Evolutionary conservation across 805 yeast genomes (phyloP).

Genomic region (Trichomonascus vanleenenianus): DNA sequence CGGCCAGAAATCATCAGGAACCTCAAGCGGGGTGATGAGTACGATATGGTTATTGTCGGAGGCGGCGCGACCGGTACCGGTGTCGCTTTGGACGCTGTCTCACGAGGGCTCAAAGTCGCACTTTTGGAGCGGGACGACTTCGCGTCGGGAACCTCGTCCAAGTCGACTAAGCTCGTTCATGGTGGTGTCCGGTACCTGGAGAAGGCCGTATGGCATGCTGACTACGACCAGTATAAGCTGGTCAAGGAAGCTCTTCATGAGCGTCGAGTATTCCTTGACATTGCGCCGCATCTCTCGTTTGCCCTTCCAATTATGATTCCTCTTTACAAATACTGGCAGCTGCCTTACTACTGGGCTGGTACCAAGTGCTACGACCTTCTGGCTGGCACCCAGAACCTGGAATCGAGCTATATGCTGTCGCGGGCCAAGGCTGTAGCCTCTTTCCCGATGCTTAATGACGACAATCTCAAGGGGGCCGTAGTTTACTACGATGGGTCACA

Average conservation of each 20-base stretch:
- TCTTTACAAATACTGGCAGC: constrained; percentile 93
- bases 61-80: constrained; percentile 98
- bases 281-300: constrained; percentile 86
- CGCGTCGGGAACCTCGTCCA: constrained; percentile 88
- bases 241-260: constrained; percentile 87
- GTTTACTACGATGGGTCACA: constrained; percentile 95
- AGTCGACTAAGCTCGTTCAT: constrained; percentile 93
- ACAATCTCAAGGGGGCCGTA: constrained; percentile 77
- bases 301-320: constrained; percentile 92
- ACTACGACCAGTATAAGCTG: constrained; percentile 80
- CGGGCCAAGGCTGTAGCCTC: constrained; percentile 57
- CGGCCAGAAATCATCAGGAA: constrained; percentile 22
- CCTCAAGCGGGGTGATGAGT: constrained; percentile 36
- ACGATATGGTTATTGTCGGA: constrained; percentile 82
- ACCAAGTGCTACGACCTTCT: constrained; percentile 87
- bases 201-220: constrained; percentile 87
- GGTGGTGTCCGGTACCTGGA: constrained; percentile 96
- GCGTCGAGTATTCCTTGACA: constrained; percentile 74
- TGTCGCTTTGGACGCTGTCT: constrained; percentile 81
- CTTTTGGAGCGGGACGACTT: constrained; percentile 82
- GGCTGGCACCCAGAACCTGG: constrained; percentile 83
- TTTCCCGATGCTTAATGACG: constrained; percentile 80
- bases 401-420: constrained; percentile 65
- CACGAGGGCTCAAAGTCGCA: constrained; percentile 86
- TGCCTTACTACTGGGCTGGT: constrained; percentile 88